A percentile compares a stretch with the other conserved stretches of the same genome.
These are phyloP conservation scores for Malus hybrid DNA, from an alignment of 331 rosid genomes.

Conservation along the genomic window DNA sequence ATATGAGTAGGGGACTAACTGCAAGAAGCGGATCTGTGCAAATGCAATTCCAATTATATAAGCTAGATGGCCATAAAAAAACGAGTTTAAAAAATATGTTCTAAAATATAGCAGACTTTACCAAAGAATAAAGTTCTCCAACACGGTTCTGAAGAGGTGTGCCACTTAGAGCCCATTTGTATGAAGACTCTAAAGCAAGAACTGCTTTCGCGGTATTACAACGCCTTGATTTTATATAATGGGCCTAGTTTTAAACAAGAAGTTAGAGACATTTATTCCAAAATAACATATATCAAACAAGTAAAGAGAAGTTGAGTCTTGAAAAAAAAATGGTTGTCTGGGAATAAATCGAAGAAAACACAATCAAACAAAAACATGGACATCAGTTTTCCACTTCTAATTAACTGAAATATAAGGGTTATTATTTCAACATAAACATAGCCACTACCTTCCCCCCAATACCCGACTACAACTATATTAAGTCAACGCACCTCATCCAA, in stretches of 20 bases:
- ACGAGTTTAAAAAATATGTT: background rate
- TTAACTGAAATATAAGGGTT: background rate
- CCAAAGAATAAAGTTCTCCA: slow-evolving; percentile 88
- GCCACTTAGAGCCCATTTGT: slow-evolving; percentile 95
- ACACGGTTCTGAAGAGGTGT: slow-evolving; percentile 89
- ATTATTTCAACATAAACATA: background rate
- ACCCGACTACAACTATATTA: background rate
- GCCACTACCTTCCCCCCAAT: background rate
- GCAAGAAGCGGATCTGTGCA: slow-evolving; percentile 78
- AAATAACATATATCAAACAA: background rate
- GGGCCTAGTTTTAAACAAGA: slow-evolving; percentile 46
- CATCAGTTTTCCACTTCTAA: background rate
- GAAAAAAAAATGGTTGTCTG: background rate
- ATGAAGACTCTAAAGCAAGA: slow-evolving; percentile 69
- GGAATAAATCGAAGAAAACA: background rate
- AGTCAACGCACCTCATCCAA: slow-evolving; percentile 74
- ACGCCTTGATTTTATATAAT: slow-evolving; percentile 59
- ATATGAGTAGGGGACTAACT: slow-evolving; percentile 69
- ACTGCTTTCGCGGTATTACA: slow-evolving; percentile 81
- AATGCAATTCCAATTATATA: slow-evolving; percentile 18
- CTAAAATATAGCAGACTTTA: slow-evolving; percentile 14
- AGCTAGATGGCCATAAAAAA: slow-evolving; percentile 11
- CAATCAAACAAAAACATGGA: background rate
- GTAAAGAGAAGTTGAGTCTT: background rate
- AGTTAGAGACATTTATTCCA: background rate